Base-by-base conservation (phyloP, 2,329 filamentous ascomycete species). In the Periconia sp. region DNA sequence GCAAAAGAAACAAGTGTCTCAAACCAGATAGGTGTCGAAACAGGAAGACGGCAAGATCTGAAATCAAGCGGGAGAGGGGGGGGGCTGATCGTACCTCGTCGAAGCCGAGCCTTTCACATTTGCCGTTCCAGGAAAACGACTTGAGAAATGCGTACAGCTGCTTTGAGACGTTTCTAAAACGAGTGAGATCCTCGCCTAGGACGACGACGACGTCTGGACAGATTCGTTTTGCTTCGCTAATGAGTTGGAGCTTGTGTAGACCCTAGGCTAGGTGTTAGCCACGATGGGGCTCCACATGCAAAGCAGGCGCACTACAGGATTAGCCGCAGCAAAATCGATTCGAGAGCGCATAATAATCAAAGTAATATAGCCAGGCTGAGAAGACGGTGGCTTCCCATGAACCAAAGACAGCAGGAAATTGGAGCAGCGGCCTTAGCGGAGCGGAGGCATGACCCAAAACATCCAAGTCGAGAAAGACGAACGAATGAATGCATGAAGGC, bases 101-200 rank as follows among this genome's bases (percentile, higher is more conserved):
- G 59, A 97, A 91, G 0, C 94, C 93, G 27, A 97, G 77, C 19
- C 89, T 84, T 75, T 97, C 92, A 1, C 88, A 87, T 56, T 85
- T 89, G 33, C 79, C 80, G 57, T 86, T 90, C 92, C 92, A 97
- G 0, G 90, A 87, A 66, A 88, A 88, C 15, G 80, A 77, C 53
- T 84, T 84, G 49, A 97, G 77, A 61, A 92, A 89, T 31, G 80
- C 77, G 74, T 90, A 95, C 3, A 96, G 80, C 43, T 80, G 79
- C 75, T 97, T 97, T 54, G 91, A 96, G 20, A 84, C 88, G 79
- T 96, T 86, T 14, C 93, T 87, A 68, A 97, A 97, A 5, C 84
- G 85, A n/a, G 71, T 74, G 30, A 76, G 68, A 55, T 76, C 92
- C 74, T 97, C 92, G 30, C 93, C 92, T 17, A 95, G 83, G 37